Base-by-base conservation (phyloP, 768 basidiomycete genomes). In the Astraeus odoratus region DNA sequence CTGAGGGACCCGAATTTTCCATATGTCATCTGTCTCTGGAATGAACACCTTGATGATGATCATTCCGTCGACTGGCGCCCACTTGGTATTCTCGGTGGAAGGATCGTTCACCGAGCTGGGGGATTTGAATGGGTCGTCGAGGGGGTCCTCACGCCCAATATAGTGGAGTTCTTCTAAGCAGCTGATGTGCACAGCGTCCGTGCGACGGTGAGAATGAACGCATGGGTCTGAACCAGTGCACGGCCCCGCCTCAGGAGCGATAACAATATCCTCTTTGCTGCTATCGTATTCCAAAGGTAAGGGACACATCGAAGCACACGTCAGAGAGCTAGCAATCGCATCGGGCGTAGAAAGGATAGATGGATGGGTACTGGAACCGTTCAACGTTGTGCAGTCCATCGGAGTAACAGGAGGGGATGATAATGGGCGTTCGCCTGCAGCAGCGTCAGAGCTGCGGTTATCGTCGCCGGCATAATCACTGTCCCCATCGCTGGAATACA, bases 41-140 rank as follows among this genome's bases (percentile, higher is more conserved):
- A 69, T 66, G 35, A 64, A 62, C 10, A 70, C 65, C 51, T 70
- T 70, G 57, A 70, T 53, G 44, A 67, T 30, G 40, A 70, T 70
- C 50, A 52, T 55, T 4, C 64, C 67, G 22, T 62, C 50, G 24
- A 53, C 53, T 24, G 69, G 57, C 18, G 57, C 57, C 68, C 68
- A 70, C 39, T 51, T 55, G 4, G 43, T 31, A 31, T 39, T 24
- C 12, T 8, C 3, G 16, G 13, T 8, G 13, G 18, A 12, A 5
- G 13, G 3, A 22, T 12, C n/a, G 13, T 29, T 38, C 20, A 13
- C 13, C 15, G 8, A 3, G 36, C 15, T 10, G 15, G 15, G 2
- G 5, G 13, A 50, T 26, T 16, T 19, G 18, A 30, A 12, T 8
- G 13, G 33, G 19, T 37, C 24, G 3, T 39, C 36, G 18, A 31